Conservation (phyloP, 306 rosid genomes). For the Cucurbita moschata region DNA sequence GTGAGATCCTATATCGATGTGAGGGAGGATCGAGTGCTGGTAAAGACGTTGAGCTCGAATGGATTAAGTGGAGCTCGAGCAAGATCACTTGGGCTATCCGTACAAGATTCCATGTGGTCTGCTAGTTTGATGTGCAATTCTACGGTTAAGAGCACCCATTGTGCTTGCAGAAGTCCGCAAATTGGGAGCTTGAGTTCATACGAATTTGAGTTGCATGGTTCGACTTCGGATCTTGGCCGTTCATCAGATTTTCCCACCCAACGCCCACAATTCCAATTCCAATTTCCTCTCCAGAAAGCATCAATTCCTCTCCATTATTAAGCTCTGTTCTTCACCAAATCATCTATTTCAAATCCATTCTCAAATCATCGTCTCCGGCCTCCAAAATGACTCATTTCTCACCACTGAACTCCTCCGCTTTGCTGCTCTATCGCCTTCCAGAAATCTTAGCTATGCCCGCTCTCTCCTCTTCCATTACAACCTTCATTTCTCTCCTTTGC, state of each 20-base stretch:
- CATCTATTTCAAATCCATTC: constrained; percentile 58
- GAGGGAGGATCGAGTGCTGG: too few relatives aligned
- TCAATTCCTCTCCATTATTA: constrained; percentile 45
- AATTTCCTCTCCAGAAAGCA: constrained; percentile 24
- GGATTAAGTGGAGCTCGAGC: too few relatives aligned
- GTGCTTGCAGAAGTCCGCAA: too few relatives aligned
- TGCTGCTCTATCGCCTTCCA: constrained; percentile 37
- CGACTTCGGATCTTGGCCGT: constrained; percentile 12
- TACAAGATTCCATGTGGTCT: too few relatives aligned
- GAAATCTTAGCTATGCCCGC: constrained; percentile 36
- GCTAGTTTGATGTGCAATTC: too few relatives aligned
- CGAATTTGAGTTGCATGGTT: constrained; percentile 27
- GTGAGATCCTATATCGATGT: too few relatives aligned
- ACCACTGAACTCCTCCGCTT: constrained; percentile 45
- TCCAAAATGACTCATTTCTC: constrained; percentile 31
- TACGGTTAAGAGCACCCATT: too few relatives aligned
- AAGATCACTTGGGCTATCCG: too few relatives aligned
- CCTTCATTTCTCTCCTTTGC: constrained; percentile 23
- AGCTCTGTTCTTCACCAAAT: constrained; percentile 23
- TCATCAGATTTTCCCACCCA: constrained; percentile 6
- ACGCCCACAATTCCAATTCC: background rate
- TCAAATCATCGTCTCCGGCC: constrained; percentile 38
- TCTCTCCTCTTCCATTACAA: constrained; percentile 21
- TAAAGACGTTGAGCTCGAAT: too few relatives aligned
- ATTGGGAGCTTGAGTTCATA: background rate